Percentiles rank a stretch among this genome's conserved stretches.
Conservation (phyloP, 164 flowering plant genomes). For the Saururus chinensis region DNA sequence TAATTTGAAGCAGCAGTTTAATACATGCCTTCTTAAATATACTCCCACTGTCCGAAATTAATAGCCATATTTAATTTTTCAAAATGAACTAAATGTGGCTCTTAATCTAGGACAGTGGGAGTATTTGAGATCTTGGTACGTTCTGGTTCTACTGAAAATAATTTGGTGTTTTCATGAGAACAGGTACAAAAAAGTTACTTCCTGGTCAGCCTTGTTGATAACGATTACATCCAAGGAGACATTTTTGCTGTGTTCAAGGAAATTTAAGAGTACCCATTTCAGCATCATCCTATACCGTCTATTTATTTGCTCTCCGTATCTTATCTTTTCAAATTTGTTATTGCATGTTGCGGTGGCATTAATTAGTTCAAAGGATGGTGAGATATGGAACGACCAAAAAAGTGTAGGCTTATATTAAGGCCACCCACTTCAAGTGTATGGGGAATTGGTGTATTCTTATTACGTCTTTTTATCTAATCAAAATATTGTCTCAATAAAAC, state of each 20-base stretch:
- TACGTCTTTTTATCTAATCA: neutral
- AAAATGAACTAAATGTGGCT: no score
- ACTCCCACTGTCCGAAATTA: no score
- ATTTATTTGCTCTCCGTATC: neutral
- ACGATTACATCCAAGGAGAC: constrained; percentile 61
- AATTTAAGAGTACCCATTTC: constrained; percentile 15
- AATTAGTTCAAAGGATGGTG: neutral
- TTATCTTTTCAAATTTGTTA: no score
- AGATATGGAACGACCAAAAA: neutral
- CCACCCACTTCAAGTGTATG: neutral
- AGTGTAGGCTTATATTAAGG: neutral
- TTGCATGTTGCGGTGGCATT: neutral
- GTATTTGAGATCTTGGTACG: no score
- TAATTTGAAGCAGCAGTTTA: neutral
- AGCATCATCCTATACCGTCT: neutral
- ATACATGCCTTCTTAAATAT: neutral
- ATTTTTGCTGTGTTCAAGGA: constrained; percentile 53
- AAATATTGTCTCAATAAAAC: neutral
- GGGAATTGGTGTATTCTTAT: neutral
- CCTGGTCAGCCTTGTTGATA: constrained; percentile 86
- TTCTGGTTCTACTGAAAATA: no score
- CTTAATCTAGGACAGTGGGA: no score
- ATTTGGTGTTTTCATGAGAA: neutral
- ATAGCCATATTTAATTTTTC: no score
- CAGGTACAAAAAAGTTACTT: constrained; percentile 60